phyloP scores from a whole-genome alignment of 306 rosid species.

The Lathyrus oleraceus region DNA sequence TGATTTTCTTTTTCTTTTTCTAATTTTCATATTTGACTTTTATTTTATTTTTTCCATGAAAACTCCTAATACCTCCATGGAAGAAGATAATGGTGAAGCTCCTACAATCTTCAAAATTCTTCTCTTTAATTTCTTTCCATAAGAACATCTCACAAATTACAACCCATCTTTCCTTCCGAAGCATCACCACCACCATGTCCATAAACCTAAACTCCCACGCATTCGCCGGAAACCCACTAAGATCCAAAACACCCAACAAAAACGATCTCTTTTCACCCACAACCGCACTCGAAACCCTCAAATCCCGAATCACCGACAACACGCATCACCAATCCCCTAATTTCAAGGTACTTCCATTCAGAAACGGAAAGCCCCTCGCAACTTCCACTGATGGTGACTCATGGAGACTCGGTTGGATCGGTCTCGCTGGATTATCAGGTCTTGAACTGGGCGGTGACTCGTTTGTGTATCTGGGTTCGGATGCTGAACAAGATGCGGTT shows the following conservation, averaged over 20 bases:
- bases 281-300: conserved; percentile 58
- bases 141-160: conserved; percentile 20
- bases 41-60: too few relatives aligned
- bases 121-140: conserved; percentile 34
- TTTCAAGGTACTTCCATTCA: conserved; percentile 71
- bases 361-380: conserved; percentile 70
- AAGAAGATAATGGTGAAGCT: conserved; percentile 41
- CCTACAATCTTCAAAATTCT: conserved; percentile 30
- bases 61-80: not conserved
- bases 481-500: conserved; percentile 52
- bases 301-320: conserved; percentile 47
- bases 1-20: too few relatives aligned
- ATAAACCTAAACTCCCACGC: conserved; percentile 57
- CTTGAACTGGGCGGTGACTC: conserved; percentile 48
- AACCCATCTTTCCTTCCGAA: not conserved
- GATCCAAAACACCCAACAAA: conserved; percentile 51
- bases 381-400: conserved; percentile 38
- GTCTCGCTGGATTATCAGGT: conserved; percentile 45
- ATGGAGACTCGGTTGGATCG: conserved; percentile 83
- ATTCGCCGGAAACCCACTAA: conserved; percentile 69
- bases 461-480: conserved; percentile 75
- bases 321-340: conserved; percentile 39
- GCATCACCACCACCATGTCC: conserved; percentile 51
- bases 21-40: too few relatives aligned
- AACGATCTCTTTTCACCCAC: conserved; percentile 57